Base-by-base conservation (phyloP, 352 stramenopile genomes). In the Phytophthora melonis region DNA sequence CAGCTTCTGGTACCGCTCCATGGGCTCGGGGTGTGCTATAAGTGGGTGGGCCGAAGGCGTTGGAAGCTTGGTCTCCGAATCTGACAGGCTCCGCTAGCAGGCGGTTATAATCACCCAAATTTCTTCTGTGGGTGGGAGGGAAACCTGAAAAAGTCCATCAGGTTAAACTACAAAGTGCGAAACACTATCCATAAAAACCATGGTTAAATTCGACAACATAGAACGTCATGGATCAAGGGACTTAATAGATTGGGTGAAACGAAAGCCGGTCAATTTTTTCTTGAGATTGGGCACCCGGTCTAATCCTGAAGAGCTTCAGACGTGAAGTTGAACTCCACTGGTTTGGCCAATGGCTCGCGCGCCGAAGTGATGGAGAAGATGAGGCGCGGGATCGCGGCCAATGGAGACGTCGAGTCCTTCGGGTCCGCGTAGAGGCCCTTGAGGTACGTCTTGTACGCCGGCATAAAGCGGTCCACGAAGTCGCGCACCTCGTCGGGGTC, bases 1-100 rank as follows among this genome's bases (percentile, higher is more conserved):
- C 19, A 99, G 83, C 79, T 98, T 97, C 78, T 98, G 86, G 79
- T 99, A 99, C 58, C 89, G 87, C 80, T 97, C 90, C 91, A 97
- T 96, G 52, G 53, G 25, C 66, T 68, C 41, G 41, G 32, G 18
- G 43, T 39, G 50, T 30, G 65, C 65, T 58, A 16, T 66, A 54
- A 27, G 5, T 70, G 59, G 25, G 11, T 49, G 32, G 50, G 63
- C 59, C 27, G 45, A 53, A 69, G 53, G 43, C 41, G 41, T 52
- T 67, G 56, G 53, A 55, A 60, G 32, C 25, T 54, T 66, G 18
- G 54, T 49, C 10, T 39, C 19, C 16, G 32, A 67, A 65, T 67
- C 45, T 70, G 56, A 70, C 62, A 64, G 45, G 72, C 61, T 60
- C 62, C 32, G 23, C 52, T 47, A 59, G 66, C 63, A 71, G 21